Conservation (phyloP, 257 asterid species). For the Solanum peruvianum region DNA sequence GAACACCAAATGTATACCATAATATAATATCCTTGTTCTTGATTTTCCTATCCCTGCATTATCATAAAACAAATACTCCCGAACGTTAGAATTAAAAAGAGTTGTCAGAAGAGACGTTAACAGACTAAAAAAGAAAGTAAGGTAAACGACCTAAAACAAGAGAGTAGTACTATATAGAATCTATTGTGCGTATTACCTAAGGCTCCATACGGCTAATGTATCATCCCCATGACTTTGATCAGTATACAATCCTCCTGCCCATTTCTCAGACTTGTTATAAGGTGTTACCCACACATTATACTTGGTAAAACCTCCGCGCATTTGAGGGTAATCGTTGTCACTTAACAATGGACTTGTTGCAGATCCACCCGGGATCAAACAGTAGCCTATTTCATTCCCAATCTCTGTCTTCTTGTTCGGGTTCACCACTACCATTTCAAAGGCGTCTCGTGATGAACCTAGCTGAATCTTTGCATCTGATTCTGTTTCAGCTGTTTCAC, state of each 20-base stretch:
- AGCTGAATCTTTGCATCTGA: slow-evolving; percentile 29
- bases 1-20: slow-evolving; percentile 58
- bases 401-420: slow-evolving; percentile 34
- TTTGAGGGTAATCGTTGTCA: slow-evolving; percentile 30
- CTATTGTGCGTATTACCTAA: slow-evolving; percentile 13
- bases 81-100: no score
- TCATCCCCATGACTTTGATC: slow-evolving; percentile 54
- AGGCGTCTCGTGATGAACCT: slow-evolving; percentile 5
- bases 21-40: slow-evolving; percentile 46
- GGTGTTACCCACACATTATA: slow-evolving; percentile 48
- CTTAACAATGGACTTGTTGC: slow-evolving; percentile 14
- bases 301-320: slow-evolving; percentile 32
- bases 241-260: slow-evolving; percentile 40
- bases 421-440: slow-evolving; percentile 30
- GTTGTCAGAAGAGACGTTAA: no score
- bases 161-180: neutral
- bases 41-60: slow-evolving; percentile 37
- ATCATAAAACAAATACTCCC: neutral
- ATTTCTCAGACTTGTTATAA: slow-evolving; percentile 40
- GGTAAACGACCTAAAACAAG: neutral
- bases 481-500: neutral
- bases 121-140: no score
- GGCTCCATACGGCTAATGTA: slow-evolving; percentile 26
- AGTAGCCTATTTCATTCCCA: slow-evolving; percentile 40
- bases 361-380: slow-evolving; percentile 32